Evolutionary conservation across 345 rosid species (phyloP), one percentile per base, ranked within the genome.

Genomic region (Physaria fendleri): DNA sequence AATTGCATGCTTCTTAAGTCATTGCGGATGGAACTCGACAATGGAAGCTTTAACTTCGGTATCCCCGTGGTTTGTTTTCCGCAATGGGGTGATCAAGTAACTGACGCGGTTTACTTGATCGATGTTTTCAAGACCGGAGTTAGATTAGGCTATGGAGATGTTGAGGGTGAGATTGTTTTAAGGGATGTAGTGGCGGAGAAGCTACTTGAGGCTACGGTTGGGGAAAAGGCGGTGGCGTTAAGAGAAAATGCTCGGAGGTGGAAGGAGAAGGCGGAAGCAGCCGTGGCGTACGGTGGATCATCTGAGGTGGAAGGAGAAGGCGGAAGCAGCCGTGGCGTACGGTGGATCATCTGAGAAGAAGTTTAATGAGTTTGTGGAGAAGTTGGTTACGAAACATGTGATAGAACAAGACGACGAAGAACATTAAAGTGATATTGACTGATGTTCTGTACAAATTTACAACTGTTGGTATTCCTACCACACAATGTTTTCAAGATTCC

Each of bases 41-140:
- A 73, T 87, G 80, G 95, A 90, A 62, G 74, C 95, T 13, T 38
- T 90, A 12, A 41, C 88, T 2, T 75, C 0, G 87, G 85, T 5
- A 57, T 80, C 62, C 96, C 91, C 0, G 71, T 88, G 9, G 59
- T 85, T 24, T 80, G 84, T 7, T 85, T 79, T 41, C 91, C 94
- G 1, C 85, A 77, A 42, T 85, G 89, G 94, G 89, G 87, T 1
- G 96, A 88, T 72, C 94, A 85, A 59, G 94, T 81, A 21, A 81
- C 90, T 0, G 44, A 88, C 32, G 87, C 96, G 1, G 76, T 76
- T 24, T 88, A 78, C 68, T 62, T 83, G 59, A 79, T 72, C 1
- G 89, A 83, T 6, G 81, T 76, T 33, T 83, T 82, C 65, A 78
- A 76, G 71, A 73, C 75, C 1, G 91, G 97, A 5, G 71, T 80